Percentiles rank a stretch among this genome's conserved stretches.
phyloP scores from a whole-genome alignment of 129 eudicot species.

The Helianthus annuus region DNA sequence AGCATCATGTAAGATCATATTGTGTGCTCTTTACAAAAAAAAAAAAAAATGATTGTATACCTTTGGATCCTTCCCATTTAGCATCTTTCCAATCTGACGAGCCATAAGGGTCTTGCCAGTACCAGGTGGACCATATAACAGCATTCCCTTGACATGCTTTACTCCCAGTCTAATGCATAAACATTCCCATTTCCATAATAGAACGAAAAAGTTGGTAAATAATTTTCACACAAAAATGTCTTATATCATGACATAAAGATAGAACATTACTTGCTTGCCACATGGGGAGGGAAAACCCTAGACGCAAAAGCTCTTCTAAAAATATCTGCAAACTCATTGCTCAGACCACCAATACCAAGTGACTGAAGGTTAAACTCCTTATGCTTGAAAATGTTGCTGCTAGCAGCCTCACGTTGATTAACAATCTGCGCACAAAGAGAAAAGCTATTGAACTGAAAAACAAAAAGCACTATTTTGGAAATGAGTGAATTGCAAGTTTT shows the following conservation, averaged over 20 bases:
- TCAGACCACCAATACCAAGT: constrained; percentile 87
- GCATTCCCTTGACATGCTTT: constrained; percentile 99
- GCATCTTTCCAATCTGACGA: constrained; percentile 97
- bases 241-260: background rate
- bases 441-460: too few species aligned
- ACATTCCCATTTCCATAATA: constrained; percentile 12
- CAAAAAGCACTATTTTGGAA: background rate
- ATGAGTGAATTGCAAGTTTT: too few species aligned
- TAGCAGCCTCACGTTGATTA: constrained; percentile 97
- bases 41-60: constrained; percentile 32
- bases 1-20: too few species aligned
- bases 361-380: constrained; percentile 89
- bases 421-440: constrained; percentile 51
- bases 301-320: constrained; percentile 98
- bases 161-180: constrained; percentile 68
- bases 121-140: constrained; percentile 98
- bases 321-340: constrained; percentile 92
- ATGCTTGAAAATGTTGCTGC: constrained; percentile 86
- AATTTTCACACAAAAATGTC: background rate
- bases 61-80: constrained; percentile 98
- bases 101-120: constrained; percentile 99
- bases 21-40: too few species aligned
- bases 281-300: constrained; percentile 93
- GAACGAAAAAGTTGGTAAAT: background rate
- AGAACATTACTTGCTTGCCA: constrained; percentile 69